Conservation (phyloP, 805 yeast species). For the Candida nonsorbophila region DNA sequence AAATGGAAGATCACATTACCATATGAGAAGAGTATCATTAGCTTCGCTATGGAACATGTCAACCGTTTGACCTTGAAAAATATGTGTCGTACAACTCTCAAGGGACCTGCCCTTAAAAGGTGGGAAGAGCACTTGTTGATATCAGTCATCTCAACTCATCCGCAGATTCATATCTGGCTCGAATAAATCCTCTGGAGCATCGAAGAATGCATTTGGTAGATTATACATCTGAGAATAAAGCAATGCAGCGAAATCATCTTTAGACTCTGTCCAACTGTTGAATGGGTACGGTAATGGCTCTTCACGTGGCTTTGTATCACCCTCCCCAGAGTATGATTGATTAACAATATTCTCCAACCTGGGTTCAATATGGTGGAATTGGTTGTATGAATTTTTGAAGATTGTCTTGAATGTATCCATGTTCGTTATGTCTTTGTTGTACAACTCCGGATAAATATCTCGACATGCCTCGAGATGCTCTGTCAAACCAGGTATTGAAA, state of each 20-base stretch:
- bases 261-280: not conserved
- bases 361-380: conserved; percentile 3
- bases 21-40: too few relatives aligned
- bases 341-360: conserved; percentile 5
- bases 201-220: conserved; percentile 16
- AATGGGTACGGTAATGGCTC: too few relatives aligned
- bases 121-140: too few relatives aligned
- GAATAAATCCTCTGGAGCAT: too few relatives aligned
- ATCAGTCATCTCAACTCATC: too few relatives aligned
- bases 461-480: conserved; percentile 14
- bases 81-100: too few relatives aligned
- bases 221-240: conserved; percentile 4
- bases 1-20: too few relatives aligned
- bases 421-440: conserved; percentile 2
- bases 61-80: too few relatives aligned
- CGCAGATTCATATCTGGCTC: too few relatives aligned
- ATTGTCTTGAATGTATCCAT: conserved; percentile 2
- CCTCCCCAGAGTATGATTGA: conserved; percentile 1
- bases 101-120: too few relatives aligned
- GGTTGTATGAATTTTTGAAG: conserved; percentile 2
- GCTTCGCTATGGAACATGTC: too few relatives aligned
- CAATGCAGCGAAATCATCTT: conserved; percentile 1
- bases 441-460: conserved; percentile 14
- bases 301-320: not conserved
- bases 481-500: conserved; percentile 11